Evolutionary conservation across 352 stramenopile genomes (phyloP), one percentile per base, ranked within the genome.

Genomic region (Saprolegnia diclina): DNA sequence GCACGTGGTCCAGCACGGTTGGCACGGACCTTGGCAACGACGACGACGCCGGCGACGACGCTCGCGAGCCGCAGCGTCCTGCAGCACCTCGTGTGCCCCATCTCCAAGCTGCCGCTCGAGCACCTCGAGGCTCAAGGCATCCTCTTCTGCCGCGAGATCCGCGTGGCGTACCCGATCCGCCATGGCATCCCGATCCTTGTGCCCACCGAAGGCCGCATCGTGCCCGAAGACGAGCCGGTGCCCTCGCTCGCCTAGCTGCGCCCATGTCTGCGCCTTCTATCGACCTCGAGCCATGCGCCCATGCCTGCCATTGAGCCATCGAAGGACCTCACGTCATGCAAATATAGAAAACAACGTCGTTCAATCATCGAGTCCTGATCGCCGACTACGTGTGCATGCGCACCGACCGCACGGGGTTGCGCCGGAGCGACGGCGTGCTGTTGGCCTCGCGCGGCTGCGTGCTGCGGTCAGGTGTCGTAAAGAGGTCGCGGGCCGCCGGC

Each of bases 131-230:
- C 74, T 56, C 78, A 74, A 18, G 82, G 83, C 29, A 77, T 81
- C 24, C 72, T 95, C 64, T 80, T 95, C 62, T 93, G 85, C 71
- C 78, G 88, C 55, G 81, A 95, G 71, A 91, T 95, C 66, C 77
- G 79, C 69, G 85, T 95, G 42, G 79, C 85, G 75, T 95, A 95
- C 48, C 87, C 87, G n/a, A 91, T 95, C 65, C 84, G 78, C 56
- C 26, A 86, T 29, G 83, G 87, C 35, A 69, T 90, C 5, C 83
- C 87, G 0, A 72, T 90, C 72, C 78, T 95, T 35, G 78, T 95
- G 45, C 87, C 87, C 0, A 80, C 75, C 6, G 85, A 93, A 72
- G 87, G 83, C 42, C 82, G 83, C 32, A 72, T 94, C 24, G 69
- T 94, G n/a, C 73, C 77, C 29, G 76, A 80, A 5, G 45, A 71